These are phyloP conservation scores for Aspergillus sp. DNA, from an alignment of 2,329 filamentous ascomycete species.

Conservation along the genomic window DNA sequence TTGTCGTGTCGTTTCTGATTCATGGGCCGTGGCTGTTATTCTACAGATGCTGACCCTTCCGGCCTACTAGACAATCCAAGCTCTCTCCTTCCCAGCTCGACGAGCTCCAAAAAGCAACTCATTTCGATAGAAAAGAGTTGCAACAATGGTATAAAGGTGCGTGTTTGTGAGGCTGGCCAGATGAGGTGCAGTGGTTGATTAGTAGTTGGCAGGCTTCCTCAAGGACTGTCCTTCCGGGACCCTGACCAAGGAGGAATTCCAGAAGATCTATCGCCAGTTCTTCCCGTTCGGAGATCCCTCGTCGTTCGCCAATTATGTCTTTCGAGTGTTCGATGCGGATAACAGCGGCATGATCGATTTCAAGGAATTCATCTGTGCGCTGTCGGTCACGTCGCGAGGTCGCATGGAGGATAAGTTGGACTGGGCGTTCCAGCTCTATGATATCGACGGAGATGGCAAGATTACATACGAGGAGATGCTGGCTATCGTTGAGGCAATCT, in stretches of 20 bases:
- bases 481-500: conserved; percentile 96
- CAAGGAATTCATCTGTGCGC: conserved; percentile 97
- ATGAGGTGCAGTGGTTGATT: too few relatives aligned
- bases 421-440: conserved; percentile 98
- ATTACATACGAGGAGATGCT: conserved; percentile 99
- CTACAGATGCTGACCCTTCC: background rate
- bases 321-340: conserved; percentile 97
- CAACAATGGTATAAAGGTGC: conserved; percentile 99
- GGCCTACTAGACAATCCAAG: conserved; percentile 76
- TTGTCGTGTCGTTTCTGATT: too few relatives aligned
- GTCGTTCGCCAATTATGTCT: conserved; percentile 96
- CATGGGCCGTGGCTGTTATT: background rate
- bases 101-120: conserved; percentile 91
- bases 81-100: conserved; percentile 91
- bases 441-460: conserved; percentile 97
- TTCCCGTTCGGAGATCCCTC: conserved; percentile 97
- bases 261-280: conserved; percentile 99
- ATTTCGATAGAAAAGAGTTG: conserved; percentile 99
- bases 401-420: conserved; percentile 99
- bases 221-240: conserved; percentile 97
- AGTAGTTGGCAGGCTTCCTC: conserved; percentile 62
- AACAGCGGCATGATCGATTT: conserved; percentile 98
- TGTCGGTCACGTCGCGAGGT: conserved; percentile 92
- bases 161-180: conserved; percentile 17
- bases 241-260: conserved; percentile 96